Evolutionary conservation across 2,329 filamentous ascomycete species (phyloP).

Genomic region (Colletotrichum eremochloae): DNA sequence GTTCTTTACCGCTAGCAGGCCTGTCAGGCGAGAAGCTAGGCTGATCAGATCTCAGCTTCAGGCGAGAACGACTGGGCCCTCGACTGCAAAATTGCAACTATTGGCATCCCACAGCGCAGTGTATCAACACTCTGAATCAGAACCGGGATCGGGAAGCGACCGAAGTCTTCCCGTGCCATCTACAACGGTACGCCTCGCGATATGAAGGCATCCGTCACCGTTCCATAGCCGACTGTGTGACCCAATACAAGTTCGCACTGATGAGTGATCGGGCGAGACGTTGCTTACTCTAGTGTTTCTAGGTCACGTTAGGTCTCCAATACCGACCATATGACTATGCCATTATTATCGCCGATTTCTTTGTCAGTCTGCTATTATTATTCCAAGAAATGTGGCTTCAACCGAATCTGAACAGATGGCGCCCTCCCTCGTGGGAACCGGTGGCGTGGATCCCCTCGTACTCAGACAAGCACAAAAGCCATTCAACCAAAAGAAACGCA

Average conservation of each 20-base stretch:
- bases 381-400: background rate
- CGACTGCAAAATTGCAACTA: constrained; percentile 6
- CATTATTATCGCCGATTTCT: constrained; percentile 9
- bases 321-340: background rate
- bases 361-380: background rate
- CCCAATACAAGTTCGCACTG: background rate
- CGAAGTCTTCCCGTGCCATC: background rate
- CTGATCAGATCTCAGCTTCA: constrained; percentile 32
- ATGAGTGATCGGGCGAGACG: background rate
- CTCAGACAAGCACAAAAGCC: background rate
- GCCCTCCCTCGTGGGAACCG: background rate
- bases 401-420: background rate
- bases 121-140: background rate
- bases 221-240: background rate
- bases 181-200: background rate
- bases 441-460: background rate
- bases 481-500: background rate
- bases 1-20: constrained; percentile 3
- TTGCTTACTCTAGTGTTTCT: background rate
- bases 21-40: constrained; percentile 15
- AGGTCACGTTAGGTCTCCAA: background rate
- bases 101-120: background rate
- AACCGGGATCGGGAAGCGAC: constrained; percentile 5
- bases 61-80: constrained; percentile 25
- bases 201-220: background rate